Base-by-base conservation (phyloP, 177 flowering plant genomes). In the Vitis hybrid region DNA sequence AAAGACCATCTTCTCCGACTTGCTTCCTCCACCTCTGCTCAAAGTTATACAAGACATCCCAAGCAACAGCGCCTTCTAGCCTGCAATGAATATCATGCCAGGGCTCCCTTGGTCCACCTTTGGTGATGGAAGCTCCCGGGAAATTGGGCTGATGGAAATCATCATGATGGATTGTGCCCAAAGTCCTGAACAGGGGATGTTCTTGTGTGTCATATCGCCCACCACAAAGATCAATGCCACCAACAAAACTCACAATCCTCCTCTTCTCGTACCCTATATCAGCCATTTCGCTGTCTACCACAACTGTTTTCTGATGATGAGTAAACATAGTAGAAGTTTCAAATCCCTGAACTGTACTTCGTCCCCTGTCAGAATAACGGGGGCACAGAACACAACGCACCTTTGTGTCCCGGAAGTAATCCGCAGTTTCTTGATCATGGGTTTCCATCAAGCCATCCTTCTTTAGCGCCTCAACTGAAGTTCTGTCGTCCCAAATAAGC, bases 61-160 rank as follows among this genome's bases (percentile, higher is more conserved):
- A 88, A 1, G 92, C 92, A n/a, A 80, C 68, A 53, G 90, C 84
- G 14, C 92, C 92, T 72, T 88, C 92, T 1, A 88, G 74, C 15
- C 75, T 66, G 69, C 83, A 86, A 26, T 88, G 92, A 62, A 86
- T 83, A 56, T 88, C 92, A 70, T 88, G 92, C 92, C 92, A 86
- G 0, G 92, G 92, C 81, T 88, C 90, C 33, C 92, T 75, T 14
- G 92, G 92, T 9, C 92, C 92, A 2, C 92, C 94, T 78, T 88
- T 91, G n/a, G 45, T 70, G 60, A 88, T 84, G 10, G 89, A 75
- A 26, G 89, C 75, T 26, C 84, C 90, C 10, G 81, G 21, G 61
- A 85, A 88, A 67, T 85, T 91, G 0, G 94, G 93, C 74, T 91
- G 92, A 60, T 91, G 89, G 79, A 89, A 91, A 76, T 91, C 97